phyloP scores from a whole-genome alignment of 345 rosid species.

The Lumnitzera littorea region DNA sequence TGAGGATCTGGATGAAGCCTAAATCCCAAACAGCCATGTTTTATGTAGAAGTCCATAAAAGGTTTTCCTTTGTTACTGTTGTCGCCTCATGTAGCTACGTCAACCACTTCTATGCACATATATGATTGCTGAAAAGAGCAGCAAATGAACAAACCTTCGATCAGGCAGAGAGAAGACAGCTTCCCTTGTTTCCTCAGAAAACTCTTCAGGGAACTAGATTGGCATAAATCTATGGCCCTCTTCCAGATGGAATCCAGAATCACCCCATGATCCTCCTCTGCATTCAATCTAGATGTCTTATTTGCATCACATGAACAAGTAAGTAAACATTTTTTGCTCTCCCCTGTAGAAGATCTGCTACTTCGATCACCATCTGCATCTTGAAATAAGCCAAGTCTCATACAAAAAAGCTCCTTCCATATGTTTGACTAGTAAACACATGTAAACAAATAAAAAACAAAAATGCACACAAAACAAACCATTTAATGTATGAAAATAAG shows the following conservation, averaged over 20 bases:
- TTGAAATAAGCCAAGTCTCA: constrained; percentile 1
- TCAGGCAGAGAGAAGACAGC: constrained; percentile 56
- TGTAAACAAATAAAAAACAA: too few species aligned
- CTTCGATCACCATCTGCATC: constrained; percentile 40
- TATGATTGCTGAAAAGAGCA: too few species aligned
- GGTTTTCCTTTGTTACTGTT: too few species aligned
- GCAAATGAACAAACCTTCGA: constrained; percentile 44
- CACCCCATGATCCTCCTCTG: constrained; percentile 32
- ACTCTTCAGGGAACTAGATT: constrained; percentile 62
- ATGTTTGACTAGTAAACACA: neutral
- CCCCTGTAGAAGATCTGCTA: constrained; percentile 45
- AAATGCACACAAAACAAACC: too few species aligned
- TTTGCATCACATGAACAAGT: constrained; percentile 34
- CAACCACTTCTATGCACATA: too few species aligned
- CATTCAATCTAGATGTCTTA: constrained; percentile 25
- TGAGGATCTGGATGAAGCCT: too few species aligned
- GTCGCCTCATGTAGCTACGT: too few species aligned
- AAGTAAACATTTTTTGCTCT: constrained; percentile 32
- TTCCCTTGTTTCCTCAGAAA: constrained; percentile 72
- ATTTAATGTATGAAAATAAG: neutral
- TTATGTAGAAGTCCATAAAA: too few species aligned
- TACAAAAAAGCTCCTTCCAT: neutral
- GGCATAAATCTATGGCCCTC: constrained; percentile 51
- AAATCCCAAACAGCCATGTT: too few species aligned
- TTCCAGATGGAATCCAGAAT: constrained; percentile 69